Conservation (phyloP, 2,329 filamentous ascomycete genomes). For the Pezicula radicicola region DNA sequence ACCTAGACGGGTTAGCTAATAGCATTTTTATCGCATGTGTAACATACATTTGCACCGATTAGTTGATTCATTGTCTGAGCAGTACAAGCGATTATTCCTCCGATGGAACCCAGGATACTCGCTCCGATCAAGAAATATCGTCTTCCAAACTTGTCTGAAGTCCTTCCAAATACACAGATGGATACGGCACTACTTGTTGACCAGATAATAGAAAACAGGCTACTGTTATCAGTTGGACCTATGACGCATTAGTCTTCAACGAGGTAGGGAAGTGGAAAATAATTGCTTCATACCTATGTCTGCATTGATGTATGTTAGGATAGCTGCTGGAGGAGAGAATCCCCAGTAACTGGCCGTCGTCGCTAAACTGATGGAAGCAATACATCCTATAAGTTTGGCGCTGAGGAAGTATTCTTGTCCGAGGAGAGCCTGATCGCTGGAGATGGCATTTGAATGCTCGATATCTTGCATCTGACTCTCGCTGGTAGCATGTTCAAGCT, state of each 20-base stretch:
- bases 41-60: slow-evolving; percentile 19
- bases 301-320: neutral
- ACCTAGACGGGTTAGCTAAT: slow-evolving; percentile 1
- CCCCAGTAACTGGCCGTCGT: no score
- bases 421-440: no score
- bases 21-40: no score
- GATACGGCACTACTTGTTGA: neutral
- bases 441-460: no score
- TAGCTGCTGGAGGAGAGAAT: neutral
- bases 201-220: neutral
- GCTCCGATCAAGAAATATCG: neutral
- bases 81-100: slow-evolving; percentile 25
- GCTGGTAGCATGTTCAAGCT: no score
- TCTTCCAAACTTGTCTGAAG: neutral
- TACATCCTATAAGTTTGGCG: no score
- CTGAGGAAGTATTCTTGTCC: no score
- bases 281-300: neutral
- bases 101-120: neutral
- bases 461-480: no score
- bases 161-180: neutral
- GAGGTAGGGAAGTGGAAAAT: no score
- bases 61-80: slow-evolving; percentile 28
- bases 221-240: neutral
- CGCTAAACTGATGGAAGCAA: no score
- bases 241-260: no score